Percentiles rank a stretch among this genome's conserved stretches.
Evolutionary conservation across 2,329 filamentous ascomycete species (phyloP).

Genomic region (Byssothecium circinans): DNA sequence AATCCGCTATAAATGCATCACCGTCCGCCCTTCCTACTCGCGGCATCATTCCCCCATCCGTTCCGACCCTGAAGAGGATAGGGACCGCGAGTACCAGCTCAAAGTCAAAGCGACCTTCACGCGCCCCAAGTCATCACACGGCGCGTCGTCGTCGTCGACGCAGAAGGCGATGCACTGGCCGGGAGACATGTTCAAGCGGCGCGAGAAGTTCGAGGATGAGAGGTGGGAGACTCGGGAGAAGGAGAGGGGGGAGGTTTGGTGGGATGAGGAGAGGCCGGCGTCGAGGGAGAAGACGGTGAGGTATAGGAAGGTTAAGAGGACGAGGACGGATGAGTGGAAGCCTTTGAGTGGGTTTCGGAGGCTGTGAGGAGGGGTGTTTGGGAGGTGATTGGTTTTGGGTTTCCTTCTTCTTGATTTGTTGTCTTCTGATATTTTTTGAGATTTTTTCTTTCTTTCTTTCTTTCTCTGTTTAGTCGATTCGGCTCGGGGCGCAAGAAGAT

Average conservation of each 20-base stretch:
- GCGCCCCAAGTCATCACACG: slow-evolving; percentile 19
- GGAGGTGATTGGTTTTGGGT: not conserved
- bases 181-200: slow-evolving; percentile 22
- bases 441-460: not conserved
- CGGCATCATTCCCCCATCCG: not conserved
- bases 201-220: slow-evolving; percentile 31
- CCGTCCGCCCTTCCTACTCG: slow-evolving; percentile 1
- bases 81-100: slow-evolving; percentile 25
- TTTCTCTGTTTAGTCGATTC: not conserved
- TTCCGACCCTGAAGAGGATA: slow-evolving; percentile 6
- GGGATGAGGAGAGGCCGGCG: slow-evolving; percentile 14
- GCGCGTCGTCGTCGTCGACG: slow-evolving; percentile 3
- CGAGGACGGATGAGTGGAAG: slow-evolving; percentile 33
- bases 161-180: slow-evolving; percentile 18
- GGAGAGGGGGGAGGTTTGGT: slow-evolving; percentile 13
- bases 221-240: slow-evolving; percentile 31
- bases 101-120: slow-evolving; percentile 24
- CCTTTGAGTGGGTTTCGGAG: slow-evolving; percentile 26
- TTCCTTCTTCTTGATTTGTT: not conserved
- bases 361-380: not conserved
- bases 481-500: too few relatives aligned
- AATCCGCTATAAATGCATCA: slow-evolving; percentile 17
- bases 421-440: not conserved
- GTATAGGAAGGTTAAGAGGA: slow-evolving; percentile 31
- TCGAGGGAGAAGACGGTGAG: slow-evolving; percentile 21